phyloP scores from a whole-genome alignment of 129 eudicot genomes.

The Sambucus nigra region DNA sequence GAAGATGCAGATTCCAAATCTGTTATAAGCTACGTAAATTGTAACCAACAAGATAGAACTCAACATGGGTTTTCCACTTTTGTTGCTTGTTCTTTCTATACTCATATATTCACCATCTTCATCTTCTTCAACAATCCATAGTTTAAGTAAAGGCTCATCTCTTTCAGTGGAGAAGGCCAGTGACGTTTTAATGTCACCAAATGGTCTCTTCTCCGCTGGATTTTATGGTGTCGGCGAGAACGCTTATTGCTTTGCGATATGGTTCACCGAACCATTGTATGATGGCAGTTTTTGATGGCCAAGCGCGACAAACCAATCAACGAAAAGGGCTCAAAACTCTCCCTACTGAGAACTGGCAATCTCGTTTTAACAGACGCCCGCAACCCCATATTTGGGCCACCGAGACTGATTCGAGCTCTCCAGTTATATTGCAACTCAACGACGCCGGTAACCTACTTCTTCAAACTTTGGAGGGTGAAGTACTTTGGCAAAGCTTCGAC shows the following conservation, averaged over 20 bases:
- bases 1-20: too few relatives aligned
- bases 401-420: conserved; percentile 8
- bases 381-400: conserved; percentile 27
- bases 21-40: too few relatives aligned
- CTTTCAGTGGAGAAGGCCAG: background rate
- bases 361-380: conserved; percentile 34
- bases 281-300: conserved; percentile 29
- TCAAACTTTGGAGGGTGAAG: conserved; percentile 1
- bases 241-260: too few relatives aligned
- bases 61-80: too few relatives aligned
- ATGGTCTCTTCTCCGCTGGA: too few relatives aligned
- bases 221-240: too few relatives aligned
- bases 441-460: conserved; percentile 34
- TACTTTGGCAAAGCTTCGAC: conserved; percentile 31
- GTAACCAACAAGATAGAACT: too few relatives aligned
- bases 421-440: conserved; percentile 15
- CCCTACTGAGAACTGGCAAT: conserved; percentile 21
- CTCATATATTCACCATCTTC: too few relatives aligned
- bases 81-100: too few relatives aligned
- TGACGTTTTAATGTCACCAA: conserved; percentile 18
- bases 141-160: too few relatives aligned
- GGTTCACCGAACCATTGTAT: conserved; percentile 27
- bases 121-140: background rate
- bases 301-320: conserved; percentile 47
- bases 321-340: conserved; percentile 23